A percentile compares a stretch with the other conserved stretches of the same genome.
Evolutionary conservation across 2,329 filamentous ascomycete genomes (phyloP).

Genomic region (Penicillium thymicola): DNA sequence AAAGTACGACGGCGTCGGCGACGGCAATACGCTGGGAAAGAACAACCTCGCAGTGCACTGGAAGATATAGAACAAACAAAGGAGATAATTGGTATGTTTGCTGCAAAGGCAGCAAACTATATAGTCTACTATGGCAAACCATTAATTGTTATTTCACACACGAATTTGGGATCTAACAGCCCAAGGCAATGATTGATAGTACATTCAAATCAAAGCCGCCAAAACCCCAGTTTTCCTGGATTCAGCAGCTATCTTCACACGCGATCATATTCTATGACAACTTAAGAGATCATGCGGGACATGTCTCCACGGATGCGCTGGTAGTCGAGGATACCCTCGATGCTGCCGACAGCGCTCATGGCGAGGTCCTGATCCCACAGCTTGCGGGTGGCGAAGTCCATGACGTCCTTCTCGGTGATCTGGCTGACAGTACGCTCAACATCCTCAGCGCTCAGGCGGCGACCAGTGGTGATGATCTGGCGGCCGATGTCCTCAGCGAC

Average conservation of each 20-base stretch:
- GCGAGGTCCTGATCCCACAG: constrained; percentile 97
- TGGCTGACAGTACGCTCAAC: constrained; percentile 86
- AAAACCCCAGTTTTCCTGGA: constrained; percentile 4
- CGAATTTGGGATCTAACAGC: constrained; percentile 27
- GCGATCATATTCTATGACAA: constrained; percentile 16
- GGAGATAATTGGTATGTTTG: constrained; percentile 23
- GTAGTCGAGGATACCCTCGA: constrained; percentile 70
- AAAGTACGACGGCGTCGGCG: background rate
- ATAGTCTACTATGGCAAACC: constrained; percentile 31
- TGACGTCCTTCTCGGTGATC: constrained; percentile 94
- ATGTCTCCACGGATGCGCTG: constrained; percentile 68
- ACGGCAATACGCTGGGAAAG: background rate
- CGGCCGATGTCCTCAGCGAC: constrained; percentile 97
- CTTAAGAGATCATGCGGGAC: constrained; percentile 63
- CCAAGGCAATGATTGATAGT: constrained; percentile 32
- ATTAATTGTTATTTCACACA: constrained; percentile 33
- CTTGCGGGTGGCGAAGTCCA: constrained; percentile 92
- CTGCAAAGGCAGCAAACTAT: constrained; percentile 23
- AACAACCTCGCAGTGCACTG: background rate
- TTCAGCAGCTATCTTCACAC: constrained; percentile 21
- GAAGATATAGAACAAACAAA: constrained; percentile 17
- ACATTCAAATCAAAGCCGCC: constrained; percentile 27
- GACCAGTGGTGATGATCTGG: constrained; percentile 96
- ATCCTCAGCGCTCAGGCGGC: constrained; percentile 85
- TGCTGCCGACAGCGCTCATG: constrained; percentile 85